Percentiles rank a stretch among this genome's conserved stretches.
These are phyloP conservation scores for Torulaspora maleeae DNA, from an alignment of 805 yeast genomes.

Conservation along the genomic window DNA sequence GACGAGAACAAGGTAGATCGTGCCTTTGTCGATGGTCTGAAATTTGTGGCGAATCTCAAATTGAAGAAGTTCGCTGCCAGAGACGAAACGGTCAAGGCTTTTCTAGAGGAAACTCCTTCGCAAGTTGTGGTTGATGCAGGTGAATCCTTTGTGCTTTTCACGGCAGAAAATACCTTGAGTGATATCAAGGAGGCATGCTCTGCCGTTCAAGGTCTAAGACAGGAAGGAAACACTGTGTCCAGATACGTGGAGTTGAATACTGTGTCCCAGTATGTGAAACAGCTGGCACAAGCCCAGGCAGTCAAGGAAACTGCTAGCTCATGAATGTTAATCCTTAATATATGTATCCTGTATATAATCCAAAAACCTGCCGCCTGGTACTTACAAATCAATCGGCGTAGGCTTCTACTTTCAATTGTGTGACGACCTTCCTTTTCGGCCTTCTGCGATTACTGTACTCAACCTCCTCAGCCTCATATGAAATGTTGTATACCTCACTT, in stretches of 20 bases:
- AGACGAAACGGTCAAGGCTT: constrained; percentile 40
- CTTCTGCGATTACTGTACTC: constrained; percentile 19
- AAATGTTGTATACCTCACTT: background rate
- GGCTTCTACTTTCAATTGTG: constrained; percentile 2
- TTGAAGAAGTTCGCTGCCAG: constrained; percentile 50
- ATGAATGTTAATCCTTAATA: background rate
- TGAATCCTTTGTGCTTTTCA: constrained; percentile 47
- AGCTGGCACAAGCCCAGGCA: constrained; percentile 22
- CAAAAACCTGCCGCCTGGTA: background rate
- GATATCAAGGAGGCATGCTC: constrained; percentile 40
- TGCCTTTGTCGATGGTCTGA: constrained; percentile 61
- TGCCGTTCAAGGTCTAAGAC: constrained; percentile 46
- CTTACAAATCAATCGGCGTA: constrained; percentile 2
- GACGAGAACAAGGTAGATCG: constrained; percentile 56
- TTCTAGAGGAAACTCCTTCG: constrained; percentile 19
- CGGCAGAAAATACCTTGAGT: constrained; percentile 41
- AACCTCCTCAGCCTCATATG: constrained; percentile 3
- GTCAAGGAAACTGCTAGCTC: constrained; percentile 5
- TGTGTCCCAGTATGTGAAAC: constrained; percentile 32
- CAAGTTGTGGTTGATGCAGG: constrained; percentile 33
- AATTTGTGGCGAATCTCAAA: constrained; percentile 65
- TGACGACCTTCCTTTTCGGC: constrained; percentile 15
- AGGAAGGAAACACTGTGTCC: constrained; percentile 31
- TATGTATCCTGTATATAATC: constrained; percentile 8
- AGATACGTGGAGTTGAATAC: constrained; percentile 37